These are phyloP conservation scores for Candolleomyces efflorescens DNA, from an alignment of 768 basidiomycete genomes.

Conservation along the genomic window DNA sequence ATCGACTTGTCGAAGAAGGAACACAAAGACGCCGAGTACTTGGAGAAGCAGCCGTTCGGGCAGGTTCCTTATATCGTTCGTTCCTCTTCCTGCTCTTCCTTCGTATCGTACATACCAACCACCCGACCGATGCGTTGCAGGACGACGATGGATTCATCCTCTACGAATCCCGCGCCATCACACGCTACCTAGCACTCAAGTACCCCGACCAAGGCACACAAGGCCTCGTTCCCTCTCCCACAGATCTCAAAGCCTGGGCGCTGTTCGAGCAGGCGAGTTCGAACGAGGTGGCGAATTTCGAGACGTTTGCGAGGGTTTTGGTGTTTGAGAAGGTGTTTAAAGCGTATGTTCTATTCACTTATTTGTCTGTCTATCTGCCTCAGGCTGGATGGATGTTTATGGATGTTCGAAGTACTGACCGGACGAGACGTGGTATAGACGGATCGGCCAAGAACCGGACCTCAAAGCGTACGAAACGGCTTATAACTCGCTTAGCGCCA, in stretches of 20 bases:
- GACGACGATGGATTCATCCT: conserved; percentile 53
- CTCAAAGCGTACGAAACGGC: conserved; percentile 17
- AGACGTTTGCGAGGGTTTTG: conserved; percentile 27
- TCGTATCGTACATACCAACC: background rate
- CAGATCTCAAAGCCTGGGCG: conserved; percentile 25
- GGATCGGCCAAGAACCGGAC: conserved; percentile 17
- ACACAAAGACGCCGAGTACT: conserved; percentile 41
- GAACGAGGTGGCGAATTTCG: conserved; percentile 45
- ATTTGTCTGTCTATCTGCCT: background rate
- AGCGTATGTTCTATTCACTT: conserved; percentile 24
- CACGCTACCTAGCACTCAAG: conserved; percentile 47
- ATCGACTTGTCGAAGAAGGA: conserved; percentile 39
- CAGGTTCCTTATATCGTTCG: conserved; percentile 52
- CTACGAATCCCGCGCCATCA: conserved; percentile 53
- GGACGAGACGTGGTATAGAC: no score
- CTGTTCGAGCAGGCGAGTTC: conserved; percentile 38
- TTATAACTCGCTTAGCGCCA: conserved; percentile 22
- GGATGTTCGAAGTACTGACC: no score
- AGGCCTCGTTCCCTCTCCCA: conserved; percentile 36
- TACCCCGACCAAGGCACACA: conserved; percentile 40
- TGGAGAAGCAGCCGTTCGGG: conserved; percentile 59
- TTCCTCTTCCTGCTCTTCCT: background rate
- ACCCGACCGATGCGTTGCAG: conserved; percentile 17
- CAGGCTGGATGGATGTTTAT: no score
- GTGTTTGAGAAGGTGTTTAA: conserved; percentile 46